Conservation (phyloP, 768 basidiomycete species). For the Flagelloscypha sp. region DNA sequence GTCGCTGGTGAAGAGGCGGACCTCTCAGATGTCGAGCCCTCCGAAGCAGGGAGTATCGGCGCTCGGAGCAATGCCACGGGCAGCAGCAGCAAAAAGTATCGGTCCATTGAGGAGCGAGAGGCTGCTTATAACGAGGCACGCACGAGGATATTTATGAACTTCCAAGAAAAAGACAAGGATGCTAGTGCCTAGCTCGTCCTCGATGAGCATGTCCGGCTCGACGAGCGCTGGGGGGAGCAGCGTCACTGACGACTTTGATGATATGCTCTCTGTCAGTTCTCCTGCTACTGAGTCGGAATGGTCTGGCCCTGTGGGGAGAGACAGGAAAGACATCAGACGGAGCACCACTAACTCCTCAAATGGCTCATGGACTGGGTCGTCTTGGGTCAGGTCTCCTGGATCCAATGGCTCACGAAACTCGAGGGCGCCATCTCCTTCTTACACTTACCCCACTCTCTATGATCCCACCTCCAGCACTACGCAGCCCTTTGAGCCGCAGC, state of each 20-base stretch:
- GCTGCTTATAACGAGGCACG: slow-evolving; percentile 87
- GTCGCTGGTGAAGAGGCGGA: slow-evolving; percentile 70
- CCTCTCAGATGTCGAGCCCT: slow-evolving; percentile 70
- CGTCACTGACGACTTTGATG: slow-evolving; percentile 59
- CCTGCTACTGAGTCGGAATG: slow-evolving; percentile 79
- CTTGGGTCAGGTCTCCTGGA: slow-evolving; percentile 40
- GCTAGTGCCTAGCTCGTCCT: slow-evolving; percentile 74
- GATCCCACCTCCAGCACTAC: slow-evolving; percentile 38
- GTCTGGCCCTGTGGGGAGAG: slow-evolving; percentile 50
- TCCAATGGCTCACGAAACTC: slow-evolving; percentile 63
- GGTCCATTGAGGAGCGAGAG: slow-evolving; percentile 80
- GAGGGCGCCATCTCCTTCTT: slow-evolving; percentile 67
- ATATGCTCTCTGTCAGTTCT: slow-evolving; percentile 56
- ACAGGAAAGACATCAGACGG: slow-evolving; percentile 46
- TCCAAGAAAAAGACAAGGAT: slow-evolving; percentile 61
- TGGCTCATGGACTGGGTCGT: slow-evolving; percentile 53
- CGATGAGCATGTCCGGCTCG: slow-evolving; percentile 63
- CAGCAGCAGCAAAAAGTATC: slow-evolving; percentile 54
- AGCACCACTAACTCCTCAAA: slow-evolving; percentile 36
- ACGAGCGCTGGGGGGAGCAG: slow-evolving; percentile 56
- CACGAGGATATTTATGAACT: slow-evolving; percentile 78
- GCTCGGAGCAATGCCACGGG: slow-evolving; percentile 58
- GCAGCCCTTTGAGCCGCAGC: slow-evolving; percentile 16
- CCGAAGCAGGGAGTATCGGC: slow-evolving; percentile 71
- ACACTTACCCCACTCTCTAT: slow-evolving; percentile 67